These are phyloP conservation scores for Monascus ruber DNA, from an alignment of 2,329 filamentous ascomycete genomes.

Conservation along the genomic window DNA sequence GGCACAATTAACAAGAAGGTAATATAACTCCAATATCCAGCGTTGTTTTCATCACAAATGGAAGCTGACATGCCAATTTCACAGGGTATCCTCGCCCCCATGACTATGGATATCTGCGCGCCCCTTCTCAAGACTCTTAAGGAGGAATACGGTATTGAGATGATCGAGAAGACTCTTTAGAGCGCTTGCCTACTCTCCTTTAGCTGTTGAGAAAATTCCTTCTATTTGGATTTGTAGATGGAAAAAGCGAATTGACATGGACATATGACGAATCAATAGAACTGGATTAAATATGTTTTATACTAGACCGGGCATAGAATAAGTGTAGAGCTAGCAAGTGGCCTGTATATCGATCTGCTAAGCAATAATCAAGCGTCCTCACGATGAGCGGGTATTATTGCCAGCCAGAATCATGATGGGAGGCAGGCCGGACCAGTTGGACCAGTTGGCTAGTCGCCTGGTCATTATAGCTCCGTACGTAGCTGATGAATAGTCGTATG, in stretches of 20 bases:
- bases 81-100: slow-evolving; percentile 61
- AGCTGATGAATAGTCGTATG: too few relatives aligned
- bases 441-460: too few relatives aligned
- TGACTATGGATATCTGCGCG: slow-evolving; percentile 58
- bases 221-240: neutral
- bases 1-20: slow-evolving; percentile 57
- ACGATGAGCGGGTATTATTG: too few relatives aligned
- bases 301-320: too few relatives aligned
- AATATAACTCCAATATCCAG: slow-evolving; percentile 2
- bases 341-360: too few relatives aligned
- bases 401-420: too few relatives aligned
- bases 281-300: too few relatives aligned
- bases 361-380: too few relatives aligned
- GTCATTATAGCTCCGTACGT: too few relatives aligned
- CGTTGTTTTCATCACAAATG: neutral
- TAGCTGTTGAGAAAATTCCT: neutral
- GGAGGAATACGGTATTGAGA: slow-evolving; percentile 63
- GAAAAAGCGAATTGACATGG: neutral
- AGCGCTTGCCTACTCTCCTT: neutral
- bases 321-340: too few relatives aligned
- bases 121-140: slow-evolving; percentile 68
- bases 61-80: neutral
- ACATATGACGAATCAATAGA: too few relatives aligned
- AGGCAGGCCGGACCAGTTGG: too few relatives aligned
- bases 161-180: slow-evolving; percentile 54